These are phyloP conservation scores for Tolypocladium nubicola DNA, from an alignment of 2,329 filamentous ascomycete genomes.

Conservation along the genomic window DNA sequence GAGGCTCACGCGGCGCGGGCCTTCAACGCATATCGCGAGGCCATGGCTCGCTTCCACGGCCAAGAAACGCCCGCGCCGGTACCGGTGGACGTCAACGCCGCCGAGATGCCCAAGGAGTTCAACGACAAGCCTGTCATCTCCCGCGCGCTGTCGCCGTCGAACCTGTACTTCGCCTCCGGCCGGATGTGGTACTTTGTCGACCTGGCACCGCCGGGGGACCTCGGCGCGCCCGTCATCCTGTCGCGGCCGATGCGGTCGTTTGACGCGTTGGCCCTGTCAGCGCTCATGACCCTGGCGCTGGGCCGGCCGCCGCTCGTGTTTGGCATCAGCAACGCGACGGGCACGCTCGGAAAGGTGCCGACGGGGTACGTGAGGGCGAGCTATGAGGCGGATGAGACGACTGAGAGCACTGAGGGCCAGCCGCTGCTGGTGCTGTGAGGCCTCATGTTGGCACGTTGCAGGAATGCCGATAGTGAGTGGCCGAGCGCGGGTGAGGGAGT, in stretches of 20 bases:
- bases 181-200: slow-evolving; percentile 12
- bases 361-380: slow-evolving; percentile 4
- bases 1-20: slow-evolving; percentile 6
- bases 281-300: slow-evolving; percentile 5
- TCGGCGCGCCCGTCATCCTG: slow-evolving; percentile 1
- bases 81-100: neutral
- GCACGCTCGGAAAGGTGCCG: slow-evolving; percentile 6
- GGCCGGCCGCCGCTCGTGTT: slow-evolving; percentile 7
- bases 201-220: slow-evolving; percentile 1
- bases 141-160: slow-evolving; percentile 7
- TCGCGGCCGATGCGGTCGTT: slow-evolving; percentile 8
- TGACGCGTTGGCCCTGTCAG: slow-evolving; percentile 8
- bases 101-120: slow-evolving; percentile 1
- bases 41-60: slow-evolving; percentile 4
- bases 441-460: neutral
- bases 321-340: slow-evolving; percentile 4
- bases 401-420: slow-evolving; percentile 1
- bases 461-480: neutral
- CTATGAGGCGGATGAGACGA: slow-evolving; percentile 5
- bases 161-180: slow-evolving; percentile 7
- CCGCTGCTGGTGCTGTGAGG: slow-evolving; percentile 2
- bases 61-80: neutral
- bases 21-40: slow-evolving; percentile 8
- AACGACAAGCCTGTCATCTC: slow-evolving; percentile 7
- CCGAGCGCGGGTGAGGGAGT: too few species aligned